Evolutionary conservation across 495 filamentous ascomycete species (phyloP), one percentile per base, ranked within the genome.

Genomic region (Mytilinidion resinicola): DNA sequence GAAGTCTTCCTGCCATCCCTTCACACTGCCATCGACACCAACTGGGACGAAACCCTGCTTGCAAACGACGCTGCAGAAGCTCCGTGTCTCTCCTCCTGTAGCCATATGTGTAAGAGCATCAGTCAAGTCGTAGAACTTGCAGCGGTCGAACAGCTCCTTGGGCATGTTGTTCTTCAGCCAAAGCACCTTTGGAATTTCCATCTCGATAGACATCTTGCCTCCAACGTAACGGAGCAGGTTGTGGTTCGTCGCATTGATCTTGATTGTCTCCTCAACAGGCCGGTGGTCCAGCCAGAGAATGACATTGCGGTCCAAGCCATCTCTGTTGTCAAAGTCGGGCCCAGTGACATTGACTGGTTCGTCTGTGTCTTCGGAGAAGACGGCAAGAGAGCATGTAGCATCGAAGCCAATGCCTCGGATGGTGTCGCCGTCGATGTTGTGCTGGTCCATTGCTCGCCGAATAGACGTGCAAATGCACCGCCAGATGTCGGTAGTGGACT

Each of bases 161-260:
- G 93, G 88, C 93, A 98, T 96, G 72, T 96, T 79, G 68, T 95
- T 93, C 78, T 97, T 96, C 63, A 98, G 76, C 93, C 93, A 98
- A 21, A 97, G 77, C 1, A 96, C 89, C 69, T 98, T 98, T 21
- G 93, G 93, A 25, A 96, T 90, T 69, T 98, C 93, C 93, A 98
- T 98, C 76, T 98, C 93, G 62, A 95, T 88, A 65, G 88, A 95
- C 93, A 98, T 97, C 64, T 83, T 91, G 39, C 93, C 92, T 47
- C 93, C 93, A 5, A 98, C 92, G 71, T 96, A 98, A 50, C 88
- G 85, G 37, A 98, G 81, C n/a, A 98, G 78, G 62, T 90, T 89
- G 75, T 97, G 93, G 50, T 85, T 82, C 1, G 93, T 96, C 12
- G 84, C 84, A 74, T 97, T 97, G 76, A 98, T 95, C 70, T 86